Percentiles rank a stretch among this genome's conserved stretches.
These are phyloP conservation scores for Penicillium italicum DNA, from an alignment of 2,329 filamentous ascomycete species.

Conservation along the genomic window DNA sequence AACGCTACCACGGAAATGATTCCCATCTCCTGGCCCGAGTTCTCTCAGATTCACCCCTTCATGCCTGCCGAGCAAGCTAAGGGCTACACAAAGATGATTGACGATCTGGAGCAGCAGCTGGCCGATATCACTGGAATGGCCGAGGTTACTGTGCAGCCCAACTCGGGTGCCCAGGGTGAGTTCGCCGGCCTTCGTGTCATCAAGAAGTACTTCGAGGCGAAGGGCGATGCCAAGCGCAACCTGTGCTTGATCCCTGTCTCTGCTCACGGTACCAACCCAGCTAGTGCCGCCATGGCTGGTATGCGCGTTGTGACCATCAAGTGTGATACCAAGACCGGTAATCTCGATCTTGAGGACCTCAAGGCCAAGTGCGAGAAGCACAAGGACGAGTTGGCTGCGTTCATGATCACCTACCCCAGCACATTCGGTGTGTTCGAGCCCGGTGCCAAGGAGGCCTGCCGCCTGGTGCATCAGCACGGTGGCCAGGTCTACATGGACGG, in stretches of 20 bases:
- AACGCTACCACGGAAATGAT: constrained; percentile 94
- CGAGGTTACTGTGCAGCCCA: constrained; percentile 84
- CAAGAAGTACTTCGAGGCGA: constrained; percentile 73
- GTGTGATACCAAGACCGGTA: constrained; percentile 81
- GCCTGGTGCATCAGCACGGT: constrained; percentile 79
- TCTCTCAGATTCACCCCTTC: constrained; percentile 79
- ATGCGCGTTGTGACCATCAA: constrained; percentile 93
- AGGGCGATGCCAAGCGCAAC: constrained; percentile 65
- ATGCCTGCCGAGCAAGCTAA: constrained; percentile 60
- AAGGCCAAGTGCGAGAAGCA: constrained; percentile 86
- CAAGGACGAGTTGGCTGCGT: constrained; percentile 77
- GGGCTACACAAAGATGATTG: constrained; percentile 69
- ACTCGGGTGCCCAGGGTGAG: constrained; percentile 93
- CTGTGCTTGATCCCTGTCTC: constrained; percentile 94
- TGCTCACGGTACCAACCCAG: constrained; percentile 93
- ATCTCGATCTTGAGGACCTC: constrained; percentile 82
- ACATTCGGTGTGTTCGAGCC: constrained; percentile 96
- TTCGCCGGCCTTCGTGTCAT: constrained; percentile 88
- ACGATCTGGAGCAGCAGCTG: constrained; percentile 70
- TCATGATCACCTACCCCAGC: constrained; percentile 96
- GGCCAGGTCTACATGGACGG: constrained; percentile 99
- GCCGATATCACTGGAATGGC: constrained; percentile 84
- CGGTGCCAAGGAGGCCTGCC: constrained; percentile 76
- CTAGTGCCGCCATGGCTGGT: constrained; percentile 90
- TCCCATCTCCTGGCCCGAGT: constrained; percentile 71